Evolutionary conservation across 371 early-diverging fungal species (phyloP), one percentile per base, ranked within the genome.

Genomic region (Saksenaea vasiformis): DNA sequence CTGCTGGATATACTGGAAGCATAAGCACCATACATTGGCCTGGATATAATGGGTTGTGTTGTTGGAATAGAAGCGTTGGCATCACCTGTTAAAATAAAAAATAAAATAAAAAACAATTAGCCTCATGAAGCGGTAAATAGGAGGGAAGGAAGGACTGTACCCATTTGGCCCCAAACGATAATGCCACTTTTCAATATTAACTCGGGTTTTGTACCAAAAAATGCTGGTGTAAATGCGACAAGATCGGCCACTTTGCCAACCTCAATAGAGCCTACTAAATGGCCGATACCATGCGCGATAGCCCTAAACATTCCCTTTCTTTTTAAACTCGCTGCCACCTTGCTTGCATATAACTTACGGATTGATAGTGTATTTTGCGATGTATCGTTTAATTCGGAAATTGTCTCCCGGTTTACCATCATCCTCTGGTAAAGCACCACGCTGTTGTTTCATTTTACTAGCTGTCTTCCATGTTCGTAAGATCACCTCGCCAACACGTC

Each of bases 331-430:
- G 4, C 5, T 1, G 10, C 19, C 44, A 1, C 54, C 22, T 19
- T 15, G 22, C 54, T 62, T 24, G 39, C 14, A 35, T 9, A 24
- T 51, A 38, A 77, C 85, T 81, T 83, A 90, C 85, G 95, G 94
- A 69, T 97, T 96, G 73, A 96, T 93, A 7, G 97, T 97, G 71
- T 97, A 97, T 79, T 96, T 96, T 24, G 97, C 93, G 66, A 97
- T 86, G 72, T 95, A 97, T 14, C 97, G 85, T 64, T 84, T 82
- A 69, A 91, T 88, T 53, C 91, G 83, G 79, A 87, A 88, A 68
- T 93, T 93, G 66, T 93, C 91, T 1, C 86, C 90, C 14, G 77
- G 78, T 1, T 78, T 79, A 39, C 66, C 61, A 56, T 73, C 64
- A 55, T 81, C 85, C 53, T 76, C 82, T 1, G 67, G 47, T 22